phyloP scores from a whole-genome alignment of 23 red algal species.

The Gracilariopsis chorda region DNA sequence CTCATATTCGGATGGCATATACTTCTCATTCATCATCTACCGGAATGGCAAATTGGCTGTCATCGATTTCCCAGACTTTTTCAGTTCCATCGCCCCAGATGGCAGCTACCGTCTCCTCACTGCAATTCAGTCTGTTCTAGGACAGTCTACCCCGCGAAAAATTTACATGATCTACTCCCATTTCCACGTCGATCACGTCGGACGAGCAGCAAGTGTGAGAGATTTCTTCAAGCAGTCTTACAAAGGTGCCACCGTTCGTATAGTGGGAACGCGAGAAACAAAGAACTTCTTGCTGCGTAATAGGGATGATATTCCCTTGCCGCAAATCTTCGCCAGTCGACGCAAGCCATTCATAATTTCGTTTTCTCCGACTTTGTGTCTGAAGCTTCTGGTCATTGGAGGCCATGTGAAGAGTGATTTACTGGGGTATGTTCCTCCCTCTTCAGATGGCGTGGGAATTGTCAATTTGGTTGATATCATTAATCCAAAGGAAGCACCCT shows the following conservation, averaged over 20 bases:
- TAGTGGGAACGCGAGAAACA: slow-evolving; percentile 10
- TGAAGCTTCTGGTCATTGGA: neutral
- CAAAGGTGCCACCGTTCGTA: neutral
- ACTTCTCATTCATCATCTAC: slow-evolving; percentile 29
- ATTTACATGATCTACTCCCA: slow-evolving; percentile 38
- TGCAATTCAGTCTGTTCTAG: neutral
- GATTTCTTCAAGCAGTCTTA: neutral
- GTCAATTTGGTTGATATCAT: slow-evolving; percentile 15
- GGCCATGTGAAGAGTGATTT: slow-evolving; percentile 19
- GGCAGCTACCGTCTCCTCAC: neutral
- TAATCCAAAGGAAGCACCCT: slow-evolving; percentile 7
- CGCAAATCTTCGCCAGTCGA: neutral
- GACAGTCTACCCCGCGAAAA: neutral
- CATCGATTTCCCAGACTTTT: slow-evolving; percentile 40
- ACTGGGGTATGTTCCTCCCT: neutral
- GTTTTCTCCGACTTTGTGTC: neutral
- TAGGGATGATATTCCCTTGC: neutral
- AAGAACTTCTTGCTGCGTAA: neutral
- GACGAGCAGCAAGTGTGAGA: neutral
- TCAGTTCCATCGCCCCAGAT: neutral
- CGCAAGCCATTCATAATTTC: neutral
- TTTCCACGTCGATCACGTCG: slow-evolving; percentile 34
- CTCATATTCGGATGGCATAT: slow-evolving; percentile 32
- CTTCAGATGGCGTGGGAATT: neutral
- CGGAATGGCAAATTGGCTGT: neutral